These are phyloP conservation scores for Nannizziopsis barbatae DNA, from an alignment of 2,329 filamentous ascomycete species.

Conservation along the genomic window DNA sequence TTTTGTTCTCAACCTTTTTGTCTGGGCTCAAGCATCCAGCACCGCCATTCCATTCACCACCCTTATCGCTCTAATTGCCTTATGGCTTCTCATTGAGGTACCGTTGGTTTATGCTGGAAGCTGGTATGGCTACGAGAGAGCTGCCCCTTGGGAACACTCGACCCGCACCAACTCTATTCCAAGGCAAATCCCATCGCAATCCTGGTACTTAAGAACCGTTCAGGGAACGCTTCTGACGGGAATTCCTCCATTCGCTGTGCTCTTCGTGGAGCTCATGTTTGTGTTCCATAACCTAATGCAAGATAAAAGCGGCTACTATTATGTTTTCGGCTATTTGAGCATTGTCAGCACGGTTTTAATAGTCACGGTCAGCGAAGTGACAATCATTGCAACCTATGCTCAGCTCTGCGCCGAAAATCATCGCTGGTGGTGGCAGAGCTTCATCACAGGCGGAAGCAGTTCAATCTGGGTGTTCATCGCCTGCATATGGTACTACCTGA, in stretches of 20 bases:
- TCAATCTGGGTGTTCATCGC: slow-evolving; percentile 74
- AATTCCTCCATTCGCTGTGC: slow-evolving; percentile 70
- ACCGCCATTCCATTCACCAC: slow-evolving; percentile 78
- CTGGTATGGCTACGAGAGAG: slow-evolving; percentile 61
- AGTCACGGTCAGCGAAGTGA: slow-evolving; percentile 70
- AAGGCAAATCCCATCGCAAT: slow-evolving; percentile 61
- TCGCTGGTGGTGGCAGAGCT: slow-evolving; percentile 88
- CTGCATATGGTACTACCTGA: slow-evolving; percentile 72
- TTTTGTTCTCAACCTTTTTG: slow-evolving; percentile 75
- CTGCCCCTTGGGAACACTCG: slow-evolving; percentile 65
- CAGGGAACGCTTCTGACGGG: slow-evolving; percentile 61
- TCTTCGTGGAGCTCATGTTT: slow-evolving; percentile 78
- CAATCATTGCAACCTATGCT: slow-evolving; percentile 70
- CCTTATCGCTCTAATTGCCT: slow-evolving; percentile 56
- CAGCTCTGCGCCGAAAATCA: slow-evolving; percentile 78
- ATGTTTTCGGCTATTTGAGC: slow-evolving; percentile 76
- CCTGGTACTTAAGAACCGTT: slow-evolving; percentile 60
- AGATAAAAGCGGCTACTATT: slow-evolving; percentile 85
- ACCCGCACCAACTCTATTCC: slow-evolving; percentile 62
- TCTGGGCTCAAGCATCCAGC: slow-evolving; percentile 80
- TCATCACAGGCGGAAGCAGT: slow-evolving; percentile 64
- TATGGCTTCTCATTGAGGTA: slow-evolving; percentile 79
- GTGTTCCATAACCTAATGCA: slow-evolving; percentile 82
- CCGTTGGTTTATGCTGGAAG: slow-evolving; percentile 73
- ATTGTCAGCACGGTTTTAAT: slow-evolving; percentile 62